phyloP scores from a whole-genome alignment of 202 grass and related monocot species.

The Carex arenaria region DNA sequence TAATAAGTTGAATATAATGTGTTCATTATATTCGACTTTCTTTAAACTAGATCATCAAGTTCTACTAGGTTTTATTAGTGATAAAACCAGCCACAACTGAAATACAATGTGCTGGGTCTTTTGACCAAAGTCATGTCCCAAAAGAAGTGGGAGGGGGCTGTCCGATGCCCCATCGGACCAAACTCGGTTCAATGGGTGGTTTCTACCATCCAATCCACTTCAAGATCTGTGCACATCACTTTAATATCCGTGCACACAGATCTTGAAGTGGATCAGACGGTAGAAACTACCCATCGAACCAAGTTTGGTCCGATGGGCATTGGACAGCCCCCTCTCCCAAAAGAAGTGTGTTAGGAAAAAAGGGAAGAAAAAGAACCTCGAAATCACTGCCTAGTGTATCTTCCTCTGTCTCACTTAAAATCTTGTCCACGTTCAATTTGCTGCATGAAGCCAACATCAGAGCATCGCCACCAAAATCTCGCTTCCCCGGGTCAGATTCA shows the following conservation, averaged over 20 bases:
- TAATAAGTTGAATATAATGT: too few relatives aligned
- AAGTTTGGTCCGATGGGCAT: too few relatives aligned
- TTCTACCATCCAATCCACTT: too few relatives aligned
- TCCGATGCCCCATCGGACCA: too few relatives aligned
- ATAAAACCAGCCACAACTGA: neutral
- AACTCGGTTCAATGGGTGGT: too few relatives aligned
- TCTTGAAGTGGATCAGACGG: too few relatives aligned
- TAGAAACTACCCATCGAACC: too few relatives aligned
- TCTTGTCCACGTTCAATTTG: neutral
- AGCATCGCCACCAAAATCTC: neutral
- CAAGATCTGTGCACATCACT: too few relatives aligned
- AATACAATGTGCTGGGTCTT: neutral
- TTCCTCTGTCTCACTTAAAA: conserved; percentile 4
- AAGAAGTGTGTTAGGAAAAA: neutral
- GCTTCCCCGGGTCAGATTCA: neutral
- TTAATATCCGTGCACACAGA: too few relatives aligned
- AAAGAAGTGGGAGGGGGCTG: too few relatives aligned
- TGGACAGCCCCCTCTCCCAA: too few relatives aligned
- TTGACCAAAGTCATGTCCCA: neutral
- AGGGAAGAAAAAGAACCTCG: neutral
- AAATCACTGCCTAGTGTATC: neutral
- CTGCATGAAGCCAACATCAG: neutral
- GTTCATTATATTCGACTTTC: neutral
- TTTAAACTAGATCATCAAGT: neutral
- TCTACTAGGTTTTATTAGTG: neutral